Base-by-base conservation (phyloP, 106 monocot species). In the Dendrobium chrysotoxum region DNA sequence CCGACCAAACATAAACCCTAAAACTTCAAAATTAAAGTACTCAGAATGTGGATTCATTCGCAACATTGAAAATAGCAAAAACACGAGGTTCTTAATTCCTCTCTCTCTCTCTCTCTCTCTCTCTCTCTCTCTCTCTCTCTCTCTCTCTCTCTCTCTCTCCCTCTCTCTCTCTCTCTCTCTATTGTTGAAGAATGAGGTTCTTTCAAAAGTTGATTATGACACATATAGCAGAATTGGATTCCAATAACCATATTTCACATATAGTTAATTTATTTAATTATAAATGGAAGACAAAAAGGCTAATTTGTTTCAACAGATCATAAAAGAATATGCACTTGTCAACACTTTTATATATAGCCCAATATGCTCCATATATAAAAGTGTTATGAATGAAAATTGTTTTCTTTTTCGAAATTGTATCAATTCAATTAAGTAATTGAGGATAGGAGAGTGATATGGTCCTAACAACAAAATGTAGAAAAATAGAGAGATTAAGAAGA, bases 81-180 rank as follows among this genome's bases (percentile, higher is more conserved):
- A 26, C 1, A 5, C 4, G 57, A 57, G 57, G 57, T 57, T 57
- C 7, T 17, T 5, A 57, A 65, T 26, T 65, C 64, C 50, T 50
- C 50, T 13, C 50, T 50, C 13, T 50, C 13, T 65, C 9, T 65
- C 25, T 64, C 61, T 64, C 21, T 64, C 61, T 7, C 21, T 7
- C 61, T 61, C 61, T 64, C 61, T 64, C 61, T 64, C 61, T 64
- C 64, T 64, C 64, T 64, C 64, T 64, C 61, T 61, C 61, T 61
- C 21, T 25, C 46, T 46, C 46, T 46, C 46, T 9, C 10, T 6
- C 11, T 5, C 58, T 58, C 61, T 61, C 61, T 64, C 61, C 23
- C 61, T 64, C 64, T 64, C 64, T 64, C 64, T 64, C 25, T 64
- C 25, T 64, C 2, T 26, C 11, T 47, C 47, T 50, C 50, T 13